Evolutionary conservation across 225 moss, liverwort and hornwort species (phyloP), one percentile per base, ranked within the genome.

Genomic region (Polytrichum commune): DNA sequence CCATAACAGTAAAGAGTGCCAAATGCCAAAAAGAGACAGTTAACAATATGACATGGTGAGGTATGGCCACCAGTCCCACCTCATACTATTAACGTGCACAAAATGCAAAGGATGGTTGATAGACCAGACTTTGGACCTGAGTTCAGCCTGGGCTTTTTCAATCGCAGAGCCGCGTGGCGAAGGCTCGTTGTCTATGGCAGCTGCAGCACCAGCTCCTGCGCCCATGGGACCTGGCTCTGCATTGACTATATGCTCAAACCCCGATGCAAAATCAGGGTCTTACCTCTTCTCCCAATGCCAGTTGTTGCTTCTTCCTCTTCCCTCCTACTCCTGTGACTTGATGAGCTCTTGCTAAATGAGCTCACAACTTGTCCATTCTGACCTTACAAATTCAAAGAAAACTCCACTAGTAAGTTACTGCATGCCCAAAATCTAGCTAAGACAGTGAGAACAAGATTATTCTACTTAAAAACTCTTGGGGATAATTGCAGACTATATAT

Each of bases 191-290:
- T 88, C 94, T 91, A 93, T 79, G 84, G 85, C 84, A 83, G 86
- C 91, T 93, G 87, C 94, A 90, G 91, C 94, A 83, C 94, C 91
- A 92, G 90, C 97, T 89, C 91, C 91, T 90, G 92, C 94, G 92
- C 94, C 97, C 97, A 98, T 98, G 97, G 97, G 88, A 94, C 88
- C 91, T 69, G 88, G 84, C 86, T 91, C 91, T 77, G 87, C 97
- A 94, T 90, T 71, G 94, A 95, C 94, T 73, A 82, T 74, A 55
- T 69, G 70, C 81, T 65, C 81, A 83, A 87, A 90, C 90, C 91
- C 90, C 80, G 90, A 84, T 73, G 80, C 77, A 81, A 83, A 83
- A 84, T 91, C 90, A 88, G 86, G 89, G 87, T 77, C 90, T 80
- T 75, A 82, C 75, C 76, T 76, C 61, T 78, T 75, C 79, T 79